Base-by-base conservation (phyloP, 139 green algal species). In the Eudorina sp. region DNA sequence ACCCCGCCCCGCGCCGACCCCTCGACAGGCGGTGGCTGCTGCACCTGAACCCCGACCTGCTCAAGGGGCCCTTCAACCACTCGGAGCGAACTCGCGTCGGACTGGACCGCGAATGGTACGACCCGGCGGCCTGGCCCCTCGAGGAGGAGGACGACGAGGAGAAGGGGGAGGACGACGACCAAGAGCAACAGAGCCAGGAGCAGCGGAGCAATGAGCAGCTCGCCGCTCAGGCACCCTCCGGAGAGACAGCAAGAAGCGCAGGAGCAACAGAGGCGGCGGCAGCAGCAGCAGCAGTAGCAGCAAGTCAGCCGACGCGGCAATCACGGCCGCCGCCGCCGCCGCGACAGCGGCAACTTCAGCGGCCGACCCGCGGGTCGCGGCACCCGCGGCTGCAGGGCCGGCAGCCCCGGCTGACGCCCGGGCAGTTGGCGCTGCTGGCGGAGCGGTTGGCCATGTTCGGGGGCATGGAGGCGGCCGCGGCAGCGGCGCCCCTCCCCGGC, bases 1-100 rank as follows among this genome's bases (percentile, higher is more conserved):
- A 55, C 48, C 48, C 48, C 48, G 13, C 48, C 48, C 48, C 48
- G 13, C 46, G 31, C 51, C 41, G 74, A 19, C 64, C 68, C 21
- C 36, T 48, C 7, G 96, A 92, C 88, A 84, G 89, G 9, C 29
- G 43, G 0, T 91, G 91, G 83, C 55, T 98, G 29, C 19, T 91
- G 5, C 48, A 69, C 2, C 83, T 96, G 62, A 92, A 83, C 55
- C 95, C 93, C 21, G 93, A 95, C 41, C 82, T 96, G 45, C 91
- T 96, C 40, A 94, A 90, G 36, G 93, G 92, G 1, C 88, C 90
- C 7, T 94, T 94, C 92, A 92, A 95, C 80, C 92, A 96, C 80
- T 38, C 40, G 0, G 92, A 85, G 51, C 86, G 92, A n/a, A 11
- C 76, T 36, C 38, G 86, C 75, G 92, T 95, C n/a, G 83, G 91